Evolutionary conservation across 2,329 filamentous ascomycete genomes (phyloP), one percentile per base, ranked within the genome.

Genomic region (Cephalotrichum gorgonifer): DNA sequence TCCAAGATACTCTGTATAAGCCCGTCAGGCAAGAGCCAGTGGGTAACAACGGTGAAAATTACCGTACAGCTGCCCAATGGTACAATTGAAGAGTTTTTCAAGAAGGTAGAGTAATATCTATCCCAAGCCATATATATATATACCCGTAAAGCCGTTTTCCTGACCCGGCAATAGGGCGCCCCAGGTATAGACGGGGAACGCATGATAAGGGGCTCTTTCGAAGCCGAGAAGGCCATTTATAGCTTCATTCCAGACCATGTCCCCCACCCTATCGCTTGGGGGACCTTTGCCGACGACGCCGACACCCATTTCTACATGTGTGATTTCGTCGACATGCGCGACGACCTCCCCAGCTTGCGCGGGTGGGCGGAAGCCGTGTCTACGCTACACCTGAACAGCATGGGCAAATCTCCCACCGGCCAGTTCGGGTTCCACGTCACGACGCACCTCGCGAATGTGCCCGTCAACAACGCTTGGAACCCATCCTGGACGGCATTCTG

Each of bases 311-410:
- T 58, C 50, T 60, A 54, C 48, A 44, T 59, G 2, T 52, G 51
- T 42, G 52, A 58, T 25, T 60, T 59, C 23, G 46, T 57, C 25
- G 56, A 58, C 6, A 57, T 60, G 57, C 35, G 48, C 14, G 57
- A 59, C 43, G 52, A 60, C 45, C 52, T 55, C 9, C 58, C 58
- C 2, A 30, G 33, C 3, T 35, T 56, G 2, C 51, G 47, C 23
- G 41, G 42, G 9, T 60, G 55, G 52, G 55, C 55, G 30, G 39
- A 49, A 11, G 52, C 57, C 17, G 50, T 58, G 4, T 51, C 54
- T 15, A 31, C 52, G 3, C 51, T 61, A 3, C 58, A 61, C 50
- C 48, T 25, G 15, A 50, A 53, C 15, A 61, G 58, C 54, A 55
- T 56, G 54, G 57, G 53, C 25, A 56, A 55, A 26, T 57, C 54